A percentile compares a stretch with the other conserved stretches of the same genome.
These are phyloP conservation scores for Blastobotrys serpentis DNA, from an alignment of 1,139 yeast genomes.

Conservation along the genomic window DNA sequence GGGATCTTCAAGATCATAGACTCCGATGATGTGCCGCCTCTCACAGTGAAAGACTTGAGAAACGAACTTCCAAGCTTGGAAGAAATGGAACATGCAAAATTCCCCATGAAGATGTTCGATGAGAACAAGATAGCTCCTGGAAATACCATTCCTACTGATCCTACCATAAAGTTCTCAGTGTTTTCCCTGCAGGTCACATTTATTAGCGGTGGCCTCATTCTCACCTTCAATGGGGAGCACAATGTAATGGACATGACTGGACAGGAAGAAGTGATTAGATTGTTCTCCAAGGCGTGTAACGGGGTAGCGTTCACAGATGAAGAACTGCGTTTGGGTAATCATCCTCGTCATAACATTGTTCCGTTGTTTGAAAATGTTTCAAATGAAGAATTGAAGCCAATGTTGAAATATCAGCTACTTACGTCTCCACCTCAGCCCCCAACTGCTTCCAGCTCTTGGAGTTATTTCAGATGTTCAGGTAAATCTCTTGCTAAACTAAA, in stretches of 20 bases:
- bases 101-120: conserved; percentile 22
- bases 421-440: not conserved
- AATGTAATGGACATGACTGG: conserved; percentile 23
- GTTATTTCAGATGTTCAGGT: conserved; percentile 13
- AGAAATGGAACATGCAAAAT: conserved; percentile 13
- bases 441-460: conserved; percentile 18
- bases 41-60: conserved; percentile 19
- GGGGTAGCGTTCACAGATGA: conserved; percentile 15
- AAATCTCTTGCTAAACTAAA: conserved; percentile 12
- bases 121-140: conserved; percentile 21
- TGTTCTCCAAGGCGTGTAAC: conserved; percentile 22
- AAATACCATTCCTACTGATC: conserved; percentile 16
- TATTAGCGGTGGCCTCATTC: conserved; percentile 20
- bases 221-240: conserved; percentile 23
- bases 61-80: conserved; percentile 17
- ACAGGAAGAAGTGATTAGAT: conserved; percentile 18
- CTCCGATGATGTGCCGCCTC: conserved; percentile 9
- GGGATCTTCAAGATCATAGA: conserved; percentile 17
- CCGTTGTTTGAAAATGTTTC: conserved; percentile 15
- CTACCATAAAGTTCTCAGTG: conserved; percentile 14
- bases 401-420: not conserved
- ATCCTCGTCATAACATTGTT: conserved; percentile 9
- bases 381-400: conserved; percentile 9
- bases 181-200: conserved; percentile 22
- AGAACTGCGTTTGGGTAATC: conserved; percentile 17